Percentiles rank a stretch among this genome's conserved stretches.
These are phyloP conservation scores for Ogataea glucozyma DNA, from an alignment of 805 yeast genomes.

Conservation along the genomic window DNA sequence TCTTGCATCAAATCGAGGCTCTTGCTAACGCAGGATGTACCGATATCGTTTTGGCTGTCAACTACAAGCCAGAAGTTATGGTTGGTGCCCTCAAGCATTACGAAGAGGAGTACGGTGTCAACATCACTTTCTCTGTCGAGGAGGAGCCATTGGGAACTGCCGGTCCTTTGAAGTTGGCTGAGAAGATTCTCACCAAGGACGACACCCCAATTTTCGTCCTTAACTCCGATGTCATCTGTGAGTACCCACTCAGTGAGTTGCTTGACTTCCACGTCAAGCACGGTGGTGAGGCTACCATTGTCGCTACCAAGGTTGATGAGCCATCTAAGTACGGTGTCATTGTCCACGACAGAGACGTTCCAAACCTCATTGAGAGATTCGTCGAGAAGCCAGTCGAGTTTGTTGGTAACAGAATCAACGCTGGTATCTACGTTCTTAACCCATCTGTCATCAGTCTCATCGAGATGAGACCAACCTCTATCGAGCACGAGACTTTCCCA, in stretches of 20 bases:
- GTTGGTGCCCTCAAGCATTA: conserved; percentile 91
- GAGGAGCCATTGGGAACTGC: conserved; percentile 99
- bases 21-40: conserved; percentile 98
- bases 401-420: conserved; percentile 99
- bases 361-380: conserved; percentile 95
- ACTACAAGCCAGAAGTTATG: conserved; percentile 99
- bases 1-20: conserved; percentile 97
- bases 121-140: conserved; percentile 96
- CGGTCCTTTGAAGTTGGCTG: conserved; percentile 98
- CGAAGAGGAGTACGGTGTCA: conserved; percentile 92
- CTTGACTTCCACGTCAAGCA: conserved; percentile 91
- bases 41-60: conserved; percentile 96
- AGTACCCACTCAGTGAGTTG: conserved; percentile 93
- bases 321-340: conserved; percentile 99
- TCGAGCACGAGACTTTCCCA: conserved; percentile 99
- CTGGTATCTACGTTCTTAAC: conserved; percentile 97
- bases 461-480: conserved; percentile 97
- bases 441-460: conserved; percentile 96
- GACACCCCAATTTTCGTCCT: conserved; percentile 95
- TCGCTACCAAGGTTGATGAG: conserved; percentile 99
- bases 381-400: conserved; percentile 99
- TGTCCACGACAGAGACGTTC: conserved; percentile 93
- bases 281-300: conserved; percentile 98
- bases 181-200: conserved; percentile 89
- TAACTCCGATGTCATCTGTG: conserved; percentile 98